Base-by-base conservation (phyloP, 768 basidiomycete species). In the Lactifluus volemus region DNA sequence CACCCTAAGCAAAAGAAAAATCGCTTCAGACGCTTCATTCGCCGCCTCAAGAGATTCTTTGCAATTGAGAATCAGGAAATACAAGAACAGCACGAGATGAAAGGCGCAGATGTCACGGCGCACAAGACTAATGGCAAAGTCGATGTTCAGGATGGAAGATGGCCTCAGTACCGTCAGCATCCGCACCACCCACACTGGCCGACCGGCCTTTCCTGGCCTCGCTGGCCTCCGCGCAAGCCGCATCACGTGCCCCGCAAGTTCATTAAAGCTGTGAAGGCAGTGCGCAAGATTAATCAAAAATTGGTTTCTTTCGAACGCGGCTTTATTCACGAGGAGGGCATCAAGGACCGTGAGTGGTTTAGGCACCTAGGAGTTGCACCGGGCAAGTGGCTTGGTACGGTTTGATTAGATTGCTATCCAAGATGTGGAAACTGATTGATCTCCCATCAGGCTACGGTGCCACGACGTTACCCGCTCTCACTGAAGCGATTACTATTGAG, bases 311-410 rank as follows among this genome's bases (percentile, higher is more conserved):
- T 92, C 65, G 90, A 92, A 70, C 81, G 80, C 52, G 90, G 91
- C 1, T 90, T 96, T 70, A 86, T 94, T 61, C 84, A 83, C 6
- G 76, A 86, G 67, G 83, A 76, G 15, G 93, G 92, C 0, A 84
- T 93, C 64, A 84, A 84, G 65, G 84, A 85, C 56, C 79, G 89
- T 36, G 86, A 90, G 70, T 95, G 92, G 92, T 96, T 88, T 70
- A 83, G 77, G 68, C 87, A 93, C 72, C 78, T 92, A 15, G 92
- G 81, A 51, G 89, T 92, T 47, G 90, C 92, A 3, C 92, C 93
- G 34, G 92, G 92, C 42, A 85, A 89, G 71, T 86, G 86, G 84
- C 82, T 87, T 44, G 86, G 88, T 88, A 65, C 66, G 79, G 72
- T n/a, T 38, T 57, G 19, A 29, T 34, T 30, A 15, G 29, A 53